These are phyloP conservation scores for Zymoseptoria ardabiliae DNA, from an alignment of 2,329 filamentous ascomycete genomes.

Conservation along the genomic window DNA sequence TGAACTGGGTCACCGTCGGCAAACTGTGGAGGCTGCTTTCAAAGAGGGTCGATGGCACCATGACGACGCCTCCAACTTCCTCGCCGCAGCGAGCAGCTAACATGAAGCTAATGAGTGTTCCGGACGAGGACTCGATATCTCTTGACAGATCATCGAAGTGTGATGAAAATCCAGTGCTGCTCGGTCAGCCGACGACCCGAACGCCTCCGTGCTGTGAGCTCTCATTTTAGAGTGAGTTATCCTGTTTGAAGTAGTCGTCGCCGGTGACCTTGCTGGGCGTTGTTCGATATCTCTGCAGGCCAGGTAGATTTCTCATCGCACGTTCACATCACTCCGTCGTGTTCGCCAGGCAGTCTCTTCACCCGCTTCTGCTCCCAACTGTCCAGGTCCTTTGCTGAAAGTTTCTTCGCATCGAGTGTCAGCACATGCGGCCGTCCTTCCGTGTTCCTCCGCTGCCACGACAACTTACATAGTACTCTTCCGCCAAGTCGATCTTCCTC, in stretches of 20 bases:
- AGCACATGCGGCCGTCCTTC: constrained; percentile 3
- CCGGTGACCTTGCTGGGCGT: background rate
- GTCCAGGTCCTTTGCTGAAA: constrained; percentile 84
- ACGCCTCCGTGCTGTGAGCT: background rate
- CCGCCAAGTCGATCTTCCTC: constrained; percentile 69
- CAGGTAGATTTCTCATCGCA: background rate
- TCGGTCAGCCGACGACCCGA: background rate
- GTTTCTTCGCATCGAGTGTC: constrained; percentile 46
- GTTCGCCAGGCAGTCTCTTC: constrained; percentile 80
- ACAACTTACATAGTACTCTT: constrained; percentile 73
- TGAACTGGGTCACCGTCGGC: too few relatives aligned
- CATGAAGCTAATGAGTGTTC: too few relatives aligned
- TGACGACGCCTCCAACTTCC: too few relatives aligned
- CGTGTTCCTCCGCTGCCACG: constrained; percentile 10
- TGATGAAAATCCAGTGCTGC: background rate
- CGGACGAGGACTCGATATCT: background rate
- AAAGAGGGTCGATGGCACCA: too few relatives aligned
- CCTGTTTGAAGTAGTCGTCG: background rate
- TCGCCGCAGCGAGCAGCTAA: too few relatives aligned
- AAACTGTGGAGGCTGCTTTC: too few relatives aligned
- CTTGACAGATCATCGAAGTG: background rate
- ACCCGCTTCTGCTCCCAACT: constrained; percentile 97
- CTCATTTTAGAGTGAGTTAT: background rate
- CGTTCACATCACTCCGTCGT: constrained; percentile 66
- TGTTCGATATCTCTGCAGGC: background rate